phyloP scores from a whole-genome alignment of 805 yeast species.

The Tetrapisispora nanseiensis region DNA sequence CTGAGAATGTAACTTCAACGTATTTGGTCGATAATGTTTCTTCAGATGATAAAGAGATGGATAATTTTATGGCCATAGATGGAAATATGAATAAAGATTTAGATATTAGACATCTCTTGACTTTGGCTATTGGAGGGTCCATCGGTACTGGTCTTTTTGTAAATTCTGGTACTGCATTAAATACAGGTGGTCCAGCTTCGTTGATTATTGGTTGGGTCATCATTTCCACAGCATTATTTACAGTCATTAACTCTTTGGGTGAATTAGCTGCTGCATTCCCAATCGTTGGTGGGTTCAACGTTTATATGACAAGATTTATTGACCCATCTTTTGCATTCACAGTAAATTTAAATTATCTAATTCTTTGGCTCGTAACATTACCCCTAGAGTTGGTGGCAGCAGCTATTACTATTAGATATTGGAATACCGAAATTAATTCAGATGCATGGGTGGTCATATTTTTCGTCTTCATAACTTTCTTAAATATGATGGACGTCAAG shows the following conservation, averaged over 20 bases:
- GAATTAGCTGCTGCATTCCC: conserved; percentile 47
- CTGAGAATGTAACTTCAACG: neutral
- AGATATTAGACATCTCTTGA: conserved; percentile 40
- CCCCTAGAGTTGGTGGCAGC: conserved; percentile 55
- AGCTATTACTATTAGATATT: conserved; percentile 46
- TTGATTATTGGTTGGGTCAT: conserved; percentile 46
- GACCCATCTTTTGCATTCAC: conserved; percentile 51
- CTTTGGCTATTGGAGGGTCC: conserved; percentile 60
- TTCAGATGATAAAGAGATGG: neutral
- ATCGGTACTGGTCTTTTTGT: conserved; percentile 63
- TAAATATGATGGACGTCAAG: conserved; percentile 44
- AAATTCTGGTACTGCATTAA: conserved; percentile 52
- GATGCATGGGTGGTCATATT: conserved; percentile 55
- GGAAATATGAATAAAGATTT: conserved; percentile 17
- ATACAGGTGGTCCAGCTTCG: conserved; percentile 57
- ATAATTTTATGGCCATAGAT: conserved; percentile 5
- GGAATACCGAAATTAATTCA: conserved; percentile 41
- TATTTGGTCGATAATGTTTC: neutral
- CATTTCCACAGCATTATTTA: conserved; percentile 49
- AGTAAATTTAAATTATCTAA: conserved; percentile 42
- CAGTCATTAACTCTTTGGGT: conserved; percentile 47
- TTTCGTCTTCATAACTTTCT: conserved; percentile 36
- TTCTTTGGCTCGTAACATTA: conserved; percentile 46
- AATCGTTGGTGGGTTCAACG: conserved; percentile 44
- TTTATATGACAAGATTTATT: conserved; percentile 41